These are phyloP conservation scores for Neoboletus brunneissimus DNA, from an alignment of 768 basidiomycete species.

Conservation along the genomic window DNA sequence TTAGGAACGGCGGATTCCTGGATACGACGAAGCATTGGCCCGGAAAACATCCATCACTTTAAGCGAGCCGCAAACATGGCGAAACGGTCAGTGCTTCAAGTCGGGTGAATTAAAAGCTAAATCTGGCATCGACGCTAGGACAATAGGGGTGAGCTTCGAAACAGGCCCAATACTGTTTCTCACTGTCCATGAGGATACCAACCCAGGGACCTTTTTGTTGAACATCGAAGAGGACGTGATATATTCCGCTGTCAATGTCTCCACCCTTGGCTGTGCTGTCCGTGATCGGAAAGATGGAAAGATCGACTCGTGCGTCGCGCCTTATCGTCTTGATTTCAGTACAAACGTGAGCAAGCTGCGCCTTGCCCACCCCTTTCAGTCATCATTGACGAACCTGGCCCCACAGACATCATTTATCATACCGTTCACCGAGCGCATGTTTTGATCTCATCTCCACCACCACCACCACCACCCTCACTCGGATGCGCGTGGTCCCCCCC, in stretches of 20 bases:
- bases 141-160: background rate
- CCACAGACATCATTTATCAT: background rate
- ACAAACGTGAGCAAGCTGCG: background rate
- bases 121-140: background rate
- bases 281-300: background rate
- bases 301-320: background rate
- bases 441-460: background rate
- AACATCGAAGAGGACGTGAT: background rate
- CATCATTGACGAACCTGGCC: background rate
- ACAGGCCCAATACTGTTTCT: background rate
- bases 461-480: background rate
- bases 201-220: background rate
- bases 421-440: background rate
- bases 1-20: background rate
- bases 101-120: background rate
- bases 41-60: background rate
- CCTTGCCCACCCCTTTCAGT: background rate
- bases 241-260: background rate
- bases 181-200: background rate
- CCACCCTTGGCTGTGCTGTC: background rate
- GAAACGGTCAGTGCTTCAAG: background rate
- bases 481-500: background rate
- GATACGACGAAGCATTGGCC: no score
- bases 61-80: no score
- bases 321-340: background rate